Evolutionary conservation across 1,284 basidiomycete species (phyloP), one percentile per base, ranked within the genome.

Genomic region (Mycosarcoma mackinlayi): DNA sequence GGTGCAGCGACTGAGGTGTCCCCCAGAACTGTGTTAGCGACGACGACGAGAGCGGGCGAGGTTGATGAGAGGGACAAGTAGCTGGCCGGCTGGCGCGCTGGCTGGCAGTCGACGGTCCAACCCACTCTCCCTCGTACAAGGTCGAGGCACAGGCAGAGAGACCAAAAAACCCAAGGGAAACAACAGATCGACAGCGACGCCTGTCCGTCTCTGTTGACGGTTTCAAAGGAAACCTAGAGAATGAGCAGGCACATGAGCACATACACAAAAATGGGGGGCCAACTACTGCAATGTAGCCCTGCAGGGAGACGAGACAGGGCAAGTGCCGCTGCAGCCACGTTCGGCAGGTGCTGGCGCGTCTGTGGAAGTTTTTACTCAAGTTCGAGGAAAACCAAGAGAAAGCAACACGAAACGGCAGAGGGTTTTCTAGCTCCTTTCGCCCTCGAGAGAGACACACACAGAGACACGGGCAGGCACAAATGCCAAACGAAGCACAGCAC

Each of bases 101-200:
- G n/a, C n/a, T n/a, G n/a, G n/a, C n/a, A n/a, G n/a, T n/a, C n/a
- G n/a, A n/a, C n/a, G n/a, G n/a, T 21, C 19, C 13, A 35, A 35
- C 34, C 34, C 13, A 35, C 34, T 11, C 34, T 35, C 34, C 3
- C 30, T 31, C 30, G 30, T 16, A 35, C 34, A 16, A 35, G 34
- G 34, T 6, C 13, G 34, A n/a, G n/a, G n/a, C n/a, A n/a, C n/a
- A n/a, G 34, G 34, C 14, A 18, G 16, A 35, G 7, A 35, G 34
- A 16, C 13, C 34, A 35, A n/a, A 11, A 14, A 16, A n/a, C n/a
- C 14, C 13, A n/a, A 34, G 33, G 33, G 16, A 38, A 38, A 38
- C n/a, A n/a, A n/a, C 37, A 38, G 37, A 38, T 38, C 37, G 37
- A 38, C 37, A 14, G 34, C 33, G 16, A 35, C n/a, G 33, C 33